These are phyloP conservation scores for Pseudoneurospora amorphoporcata DNA, from an alignment of 495 filamentous ascomycete species.

Conservation along the genomic window DNA sequence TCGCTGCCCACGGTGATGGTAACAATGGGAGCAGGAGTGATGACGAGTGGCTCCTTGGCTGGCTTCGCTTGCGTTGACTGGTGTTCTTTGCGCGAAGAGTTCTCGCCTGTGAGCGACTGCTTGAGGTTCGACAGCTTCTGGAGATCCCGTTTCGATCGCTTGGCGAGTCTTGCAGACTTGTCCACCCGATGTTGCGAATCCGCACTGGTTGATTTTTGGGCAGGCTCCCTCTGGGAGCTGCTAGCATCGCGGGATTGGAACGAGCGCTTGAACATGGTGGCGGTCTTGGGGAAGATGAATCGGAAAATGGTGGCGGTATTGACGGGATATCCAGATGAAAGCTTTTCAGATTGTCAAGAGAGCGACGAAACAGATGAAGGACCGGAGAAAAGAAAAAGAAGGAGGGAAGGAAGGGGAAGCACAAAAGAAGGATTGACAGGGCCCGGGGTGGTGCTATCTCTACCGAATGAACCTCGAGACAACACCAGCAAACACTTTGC, in stretches of 20 bases:
- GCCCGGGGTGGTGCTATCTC: conserved; percentile 39
- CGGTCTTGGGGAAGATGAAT: conserved; percentile 19
- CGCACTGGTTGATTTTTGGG: conserved; percentile 13
- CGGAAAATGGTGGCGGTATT: conserved; percentile 11
- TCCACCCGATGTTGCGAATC: conserved; percentile 51
- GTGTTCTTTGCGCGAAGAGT: conserved; percentile 13
- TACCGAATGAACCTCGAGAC: conserved; percentile 31
- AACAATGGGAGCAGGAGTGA: conserved; percentile 59
- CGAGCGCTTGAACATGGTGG: conserved; percentile 75
- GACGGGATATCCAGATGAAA: not conserved
- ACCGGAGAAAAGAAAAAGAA: conserved; percentile 9
- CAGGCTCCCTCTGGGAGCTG: conserved; percentile 23
- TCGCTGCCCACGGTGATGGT: conserved; percentile 73
- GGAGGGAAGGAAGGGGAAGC: conserved; percentile 21
- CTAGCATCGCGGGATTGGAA: conserved; percentile 52
- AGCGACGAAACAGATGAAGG: conserved; percentile 37
- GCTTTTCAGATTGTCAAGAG: conserved; percentile 17
- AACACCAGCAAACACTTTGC: conserved; percentile 36
- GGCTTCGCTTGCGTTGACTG: conserved; percentile 33
- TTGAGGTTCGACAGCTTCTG: conserved; percentile 65
- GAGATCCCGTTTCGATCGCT: conserved; percentile 54
- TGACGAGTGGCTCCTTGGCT: conserved; percentile 27
- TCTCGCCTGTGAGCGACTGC: conserved; percentile 33
- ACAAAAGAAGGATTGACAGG: conserved; percentile 41
- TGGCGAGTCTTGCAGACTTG: conserved; percentile 72